Evolutionary conservation across 139 green algal species (phyloP).

Genomic region (Zygnema circumcarinatum): DNA sequence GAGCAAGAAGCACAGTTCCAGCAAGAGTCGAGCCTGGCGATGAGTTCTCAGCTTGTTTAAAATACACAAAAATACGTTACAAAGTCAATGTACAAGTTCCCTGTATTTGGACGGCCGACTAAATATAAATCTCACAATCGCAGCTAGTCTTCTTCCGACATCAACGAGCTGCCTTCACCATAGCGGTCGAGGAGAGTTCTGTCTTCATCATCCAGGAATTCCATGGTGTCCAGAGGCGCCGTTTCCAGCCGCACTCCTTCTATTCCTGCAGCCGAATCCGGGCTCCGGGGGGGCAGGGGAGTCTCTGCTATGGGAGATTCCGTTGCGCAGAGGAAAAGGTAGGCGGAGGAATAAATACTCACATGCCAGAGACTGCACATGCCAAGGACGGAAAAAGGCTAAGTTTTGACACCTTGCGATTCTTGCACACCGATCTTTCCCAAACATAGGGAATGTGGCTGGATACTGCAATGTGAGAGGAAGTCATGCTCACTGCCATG

Average conservation of each 20-base stretch:
- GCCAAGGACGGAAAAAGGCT: too few relatives aligned
- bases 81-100: too few relatives aligned
- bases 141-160: too few relatives aligned
- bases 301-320: not conserved
- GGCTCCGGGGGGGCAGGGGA: not conserved
- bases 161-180: not conserved
- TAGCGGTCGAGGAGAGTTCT: not conserved
- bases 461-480: not conserved
- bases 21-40: too few relatives aligned
- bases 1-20: too few relatives aligned
- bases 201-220: not conserved
- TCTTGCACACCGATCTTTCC: conserved; percentile 6
- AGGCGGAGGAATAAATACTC: conserved; percentile 37
- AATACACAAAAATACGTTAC: too few relatives aligned
- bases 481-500: too few relatives aligned
- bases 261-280: conserved; percentile 8
- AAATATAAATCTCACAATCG: too few relatives aligned
- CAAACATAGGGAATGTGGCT: not conserved
- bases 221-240: not conserved
- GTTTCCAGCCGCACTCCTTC: conserved; percentile 18
- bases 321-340: conserved; percentile 34
- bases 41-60: too few relatives aligned
- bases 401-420: not conserved
- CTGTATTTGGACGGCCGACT: too few relatives aligned
- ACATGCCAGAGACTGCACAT: conserved; percentile 42